A percentile compares a stretch with the other conserved stretches of the same genome.
phyloP scores from a whole-genome alignment of 176 grass and related monocot species.

The Panicum miliaceum region DNA sequence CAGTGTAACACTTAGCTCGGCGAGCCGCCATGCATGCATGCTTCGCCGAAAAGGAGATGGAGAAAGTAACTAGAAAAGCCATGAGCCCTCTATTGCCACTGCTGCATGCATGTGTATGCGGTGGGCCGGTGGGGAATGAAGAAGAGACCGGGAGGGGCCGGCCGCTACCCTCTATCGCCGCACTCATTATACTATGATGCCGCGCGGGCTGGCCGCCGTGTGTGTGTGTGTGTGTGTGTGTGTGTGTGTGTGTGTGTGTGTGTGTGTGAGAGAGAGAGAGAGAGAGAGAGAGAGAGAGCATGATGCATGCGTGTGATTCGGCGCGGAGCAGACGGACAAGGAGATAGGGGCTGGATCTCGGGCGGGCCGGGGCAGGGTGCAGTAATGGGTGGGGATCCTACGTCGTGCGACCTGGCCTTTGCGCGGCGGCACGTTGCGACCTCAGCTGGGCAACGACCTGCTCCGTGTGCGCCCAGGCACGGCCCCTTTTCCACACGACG shows the following conservation, averaged over 20 bases:
- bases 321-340: conserved; percentile 42
- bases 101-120: background rate
- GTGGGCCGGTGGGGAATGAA: no score
- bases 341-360: conserved; percentile 22
- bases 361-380: background rate
- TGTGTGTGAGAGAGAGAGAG: no score
- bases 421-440: no score
- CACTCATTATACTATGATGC: conserved; percentile 59
- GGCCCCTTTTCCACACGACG: background rate
- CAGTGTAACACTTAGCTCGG: no score
- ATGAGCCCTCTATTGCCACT: background rate
- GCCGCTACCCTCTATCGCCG: no score
- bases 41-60: background rate
- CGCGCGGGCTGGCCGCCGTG: background rate
- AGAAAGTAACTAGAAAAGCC: background rate
- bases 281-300: no score
- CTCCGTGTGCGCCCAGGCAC: no score
- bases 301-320: conserved; percentile 27
- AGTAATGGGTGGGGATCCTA: background rate
- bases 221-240: background rate
- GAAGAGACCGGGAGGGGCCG: background rate
- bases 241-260: background rate
- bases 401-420: background rate
- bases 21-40: background rate
- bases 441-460: no score